A percentile compares a stretch with the other conserved stretches of the same genome.
Conservation (phyloP, 1,139 yeast genomes). For the Candida freyschussii region DNA sequence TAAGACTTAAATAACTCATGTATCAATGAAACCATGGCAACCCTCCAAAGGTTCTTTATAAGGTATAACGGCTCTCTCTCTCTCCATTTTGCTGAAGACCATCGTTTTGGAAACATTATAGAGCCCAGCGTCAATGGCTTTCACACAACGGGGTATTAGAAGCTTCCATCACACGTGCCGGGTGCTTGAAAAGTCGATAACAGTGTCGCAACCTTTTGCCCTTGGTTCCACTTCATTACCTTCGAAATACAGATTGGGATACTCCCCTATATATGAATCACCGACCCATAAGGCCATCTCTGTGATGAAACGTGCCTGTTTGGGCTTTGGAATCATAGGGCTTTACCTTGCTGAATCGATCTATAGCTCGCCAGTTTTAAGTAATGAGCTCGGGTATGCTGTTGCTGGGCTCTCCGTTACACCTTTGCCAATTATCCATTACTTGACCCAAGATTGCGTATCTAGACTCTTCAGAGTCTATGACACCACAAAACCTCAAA, state of each 20-base stretch:
- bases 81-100: too few species aligned
- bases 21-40: too few species aligned
- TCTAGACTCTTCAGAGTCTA: conserved; percentile 68
- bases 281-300: conserved; percentile 55
- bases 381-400: conserved; percentile 50
- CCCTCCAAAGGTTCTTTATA: too few species aligned
- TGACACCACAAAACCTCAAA: conserved; percentile 58
- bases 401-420: conserved; percentile 36
- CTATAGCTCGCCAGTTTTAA: conserved; percentile 45
- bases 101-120: too few species aligned
- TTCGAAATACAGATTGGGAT: conserved; percentile 44
- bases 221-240: conserved; percentile 32
- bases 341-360: conserved; percentile 51
- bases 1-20: too few species aligned
- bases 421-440: conserved; percentile 51
- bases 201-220: conserved; percentile 20
- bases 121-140: too few species aligned
- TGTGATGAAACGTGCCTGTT: conserved; percentile 46
- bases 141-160: too few species aligned
- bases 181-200: conserved; percentile 8
- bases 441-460: conserved; percentile 62
- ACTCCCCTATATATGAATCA: conserved; percentile 51
- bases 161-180: too few species aligned
- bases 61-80: too few species aligned
- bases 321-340: conserved; percentile 53